Evolutionary conservation across 371 early-diverging fungal species (phyloP).

Genomic region (Vairimorpha necatrix): DNA sequence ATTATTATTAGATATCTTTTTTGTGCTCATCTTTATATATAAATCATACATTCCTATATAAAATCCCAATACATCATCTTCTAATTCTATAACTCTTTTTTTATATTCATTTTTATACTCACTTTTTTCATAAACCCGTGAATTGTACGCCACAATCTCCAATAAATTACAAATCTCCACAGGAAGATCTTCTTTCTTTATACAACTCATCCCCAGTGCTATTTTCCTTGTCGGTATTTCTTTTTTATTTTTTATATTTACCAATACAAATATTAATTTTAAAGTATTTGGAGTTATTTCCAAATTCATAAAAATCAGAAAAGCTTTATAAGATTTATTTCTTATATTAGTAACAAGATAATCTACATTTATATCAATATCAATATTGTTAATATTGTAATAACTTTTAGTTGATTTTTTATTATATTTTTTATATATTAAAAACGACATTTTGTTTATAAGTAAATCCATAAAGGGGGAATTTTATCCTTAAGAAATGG

Average conservation of each 20-base stretch:
- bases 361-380: not conserved
- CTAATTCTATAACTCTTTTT: constrained; percentile 12
- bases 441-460: not conserved
- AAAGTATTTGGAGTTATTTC: not conserved
- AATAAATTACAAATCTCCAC: not conserved
- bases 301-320: not conserved
- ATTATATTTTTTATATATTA: not conserved
- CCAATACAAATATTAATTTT: not conserved
- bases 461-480: not conserved
- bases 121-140: not conserved
- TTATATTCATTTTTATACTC: constrained; percentile 36
- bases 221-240: not conserved
- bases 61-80: constrained; percentile 34
- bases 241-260: not conserved
- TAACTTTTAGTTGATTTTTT: not conserved
- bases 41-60: constrained; percentile 37
- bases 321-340: not conserved
- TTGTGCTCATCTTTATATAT: constrained; percentile 26
- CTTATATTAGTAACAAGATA: not conserved
- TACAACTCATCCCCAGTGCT: not conserved
- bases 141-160: not conserved
- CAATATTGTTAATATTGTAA: not conserved
- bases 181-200: not conserved
- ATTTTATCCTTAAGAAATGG: not conserved
- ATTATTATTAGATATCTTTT: not conserved